A percentile compares a stretch with the other conserved stretches of the same genome.
Conservation (phyloP, 2,329 filamentous ascomycete genomes). For the Stachybotrys chlorohalonatus region DNA sequence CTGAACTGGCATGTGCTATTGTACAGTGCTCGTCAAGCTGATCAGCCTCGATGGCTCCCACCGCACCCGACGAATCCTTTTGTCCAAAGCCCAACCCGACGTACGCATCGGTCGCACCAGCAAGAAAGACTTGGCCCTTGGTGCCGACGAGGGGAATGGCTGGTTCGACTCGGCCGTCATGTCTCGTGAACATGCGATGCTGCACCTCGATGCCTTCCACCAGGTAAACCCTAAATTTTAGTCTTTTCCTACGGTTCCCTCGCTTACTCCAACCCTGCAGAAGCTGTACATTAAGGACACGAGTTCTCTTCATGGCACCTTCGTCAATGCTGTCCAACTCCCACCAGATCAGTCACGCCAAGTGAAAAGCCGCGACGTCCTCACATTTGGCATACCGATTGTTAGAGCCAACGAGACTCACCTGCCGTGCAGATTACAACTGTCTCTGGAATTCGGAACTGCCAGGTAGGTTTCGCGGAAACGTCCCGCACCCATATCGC, state of each 20-base stretch:
- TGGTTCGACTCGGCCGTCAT: conserved; percentile 66
- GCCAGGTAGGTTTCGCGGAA: conserved; percentile 9
- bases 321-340: conserved; percentile 25
- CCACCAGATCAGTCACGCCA: conserved; percentile 4
- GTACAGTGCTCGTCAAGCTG: conserved; percentile 18
- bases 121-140: conserved; percentile 23
- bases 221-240: conserved; percentile 25
- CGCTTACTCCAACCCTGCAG: conserved; percentile 20
- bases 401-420: conserved; percentile 23
- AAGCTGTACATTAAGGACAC: conserved; percentile 34
- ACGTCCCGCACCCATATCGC: neutral
- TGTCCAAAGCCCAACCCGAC: conserved; percentile 18
- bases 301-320: conserved; percentile 46
- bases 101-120: conserved; percentile 35
- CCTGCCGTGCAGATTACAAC: conserved; percentile 27
- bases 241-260: conserved; percentile 4
- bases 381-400: conserved; percentile 27
- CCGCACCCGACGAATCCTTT: conserved; percentile 14
- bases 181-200: conserved; percentile 56
- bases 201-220: conserved; percentile 32
- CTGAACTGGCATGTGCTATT: neutral
- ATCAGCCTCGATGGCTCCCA: conserved; percentile 9
- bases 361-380: conserved; percentile 17
- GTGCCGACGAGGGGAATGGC: conserved; percentile 41
- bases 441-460: conserved; percentile 18